Conservation (phyloP, 768 basidiomycete species). For the Tulasnella sp. region DNA sequence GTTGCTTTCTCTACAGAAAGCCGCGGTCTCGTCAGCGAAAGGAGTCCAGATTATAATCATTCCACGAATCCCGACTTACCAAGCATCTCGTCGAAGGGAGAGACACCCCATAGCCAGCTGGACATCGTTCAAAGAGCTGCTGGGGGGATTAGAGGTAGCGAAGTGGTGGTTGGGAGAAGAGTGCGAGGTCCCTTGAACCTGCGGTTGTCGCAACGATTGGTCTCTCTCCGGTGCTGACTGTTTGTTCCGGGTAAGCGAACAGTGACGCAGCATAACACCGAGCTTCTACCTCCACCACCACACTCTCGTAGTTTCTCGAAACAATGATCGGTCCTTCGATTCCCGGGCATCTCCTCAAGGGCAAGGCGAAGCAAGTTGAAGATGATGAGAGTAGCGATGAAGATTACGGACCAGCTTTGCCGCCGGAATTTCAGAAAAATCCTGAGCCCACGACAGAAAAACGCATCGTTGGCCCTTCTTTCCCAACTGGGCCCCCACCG, state of each 20-base stretch:
- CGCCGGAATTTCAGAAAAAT: slow-evolving; percentile 1
- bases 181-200: background rate
- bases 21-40: slow-evolving; percentile 19
- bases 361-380: background rate
- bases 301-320: background rate
- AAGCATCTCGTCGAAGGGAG: slow-evolving; percentile 73
- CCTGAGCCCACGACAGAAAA: slow-evolving; percentile 28
- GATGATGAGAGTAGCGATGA: slow-evolving; percentile 20
- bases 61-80: slow-evolving; percentile 47
- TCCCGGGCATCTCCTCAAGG: slow-evolving; percentile 30
- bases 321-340: slow-evolving; percentile 32
- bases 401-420: slow-evolving; percentile 22
- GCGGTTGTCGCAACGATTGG: background rate
- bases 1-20: slow-evolving; percentile 75
- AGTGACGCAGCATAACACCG: background rate
- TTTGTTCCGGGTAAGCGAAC: background rate
- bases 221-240: background rate
- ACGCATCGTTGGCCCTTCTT: slow-evolving; percentile 45
- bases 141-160: background rate
- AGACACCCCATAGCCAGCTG: slow-evolving; percentile 71
- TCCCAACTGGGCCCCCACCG: slow-evolving; percentile 33
- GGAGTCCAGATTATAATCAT: background rate
- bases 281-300: background rate
- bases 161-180: slow-evolving; percentile 7
- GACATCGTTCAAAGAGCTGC: background rate